Conservation (phyloP, 2,329 filamentous ascomycete species). For the Xenoacremonium recifei region DNA sequence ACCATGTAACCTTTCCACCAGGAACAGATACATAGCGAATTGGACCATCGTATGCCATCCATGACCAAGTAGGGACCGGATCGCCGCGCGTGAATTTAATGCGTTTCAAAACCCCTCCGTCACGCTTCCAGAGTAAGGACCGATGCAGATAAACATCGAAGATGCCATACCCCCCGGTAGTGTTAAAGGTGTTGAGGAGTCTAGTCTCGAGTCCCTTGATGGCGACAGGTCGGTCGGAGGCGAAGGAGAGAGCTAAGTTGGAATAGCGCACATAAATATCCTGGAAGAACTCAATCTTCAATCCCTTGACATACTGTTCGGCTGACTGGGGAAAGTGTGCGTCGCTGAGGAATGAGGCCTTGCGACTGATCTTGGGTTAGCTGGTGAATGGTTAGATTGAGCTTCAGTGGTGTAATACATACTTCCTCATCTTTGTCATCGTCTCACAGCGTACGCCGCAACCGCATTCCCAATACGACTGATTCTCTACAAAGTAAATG, state of each 20-base stretch:
- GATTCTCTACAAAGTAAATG: constrained; percentile 34
- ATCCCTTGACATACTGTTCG: constrained; percentile 6
- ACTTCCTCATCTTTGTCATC: constrained; percentile 32
- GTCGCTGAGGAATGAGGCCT: constrained; percentile 9
- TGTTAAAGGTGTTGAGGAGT: constrained; percentile 1
- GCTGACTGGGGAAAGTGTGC: constrained; percentile 6
- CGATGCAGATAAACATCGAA: constrained; percentile 2
- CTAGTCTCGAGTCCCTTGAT: constrained; percentile 8
- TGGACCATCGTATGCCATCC: constrained; percentile 6
- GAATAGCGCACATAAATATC: constrained; percentile 4
- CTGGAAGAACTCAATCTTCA: constrained; percentile 8
- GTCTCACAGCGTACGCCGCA: constrained; percentile 34
- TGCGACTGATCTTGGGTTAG: constrained; percentile 2
- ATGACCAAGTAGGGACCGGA: constrained; percentile 8
- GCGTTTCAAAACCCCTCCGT: not conserved
- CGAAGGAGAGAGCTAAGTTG: not conserved
- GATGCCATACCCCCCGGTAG: constrained; percentile 1
- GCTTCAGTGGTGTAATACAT: constrained; percentile 9
- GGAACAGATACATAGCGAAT: constrained; percentile 3
- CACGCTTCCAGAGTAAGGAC: constrained; percentile 4
- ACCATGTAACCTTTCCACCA: constrained; percentile 1
- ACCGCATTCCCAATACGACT: constrained; percentile 40
- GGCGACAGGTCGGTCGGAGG: constrained; percentile 3
- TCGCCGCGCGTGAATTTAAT: not conserved
- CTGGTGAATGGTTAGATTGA: not conserved